Conservation (phyloP, 257 asterid species). For the Cordia subcordata region DNA sequence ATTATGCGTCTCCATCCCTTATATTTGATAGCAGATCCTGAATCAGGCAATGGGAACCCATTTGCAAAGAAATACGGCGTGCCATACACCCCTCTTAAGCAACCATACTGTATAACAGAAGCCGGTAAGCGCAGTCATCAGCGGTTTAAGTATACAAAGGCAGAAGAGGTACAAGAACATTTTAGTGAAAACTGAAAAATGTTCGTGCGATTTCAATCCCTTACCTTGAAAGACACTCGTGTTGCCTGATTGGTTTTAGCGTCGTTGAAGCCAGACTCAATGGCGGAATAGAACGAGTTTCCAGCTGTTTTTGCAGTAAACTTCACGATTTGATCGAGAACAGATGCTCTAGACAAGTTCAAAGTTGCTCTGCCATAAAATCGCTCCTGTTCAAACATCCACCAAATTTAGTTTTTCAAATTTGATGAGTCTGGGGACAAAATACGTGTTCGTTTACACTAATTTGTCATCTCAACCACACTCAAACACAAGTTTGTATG, state of each 20-base stretch:
- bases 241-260: constrained; percentile 53
- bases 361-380: constrained; percentile 50
- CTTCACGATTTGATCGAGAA: constrained; percentile 23
- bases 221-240: constrained; percentile 79
- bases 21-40: constrained; percentile 51
- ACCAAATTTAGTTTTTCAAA: constrained; percentile 6
- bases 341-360: constrained; percentile 46
- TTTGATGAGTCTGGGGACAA: too few relatives aligned
- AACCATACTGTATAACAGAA: constrained; percentile 54
- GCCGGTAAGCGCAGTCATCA: not conserved
- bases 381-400: constrained; percentile 40
- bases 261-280: constrained; percentile 54
- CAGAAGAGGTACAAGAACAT: not conserved
- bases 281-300: constrained; percentile 29
- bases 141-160: not conserved
- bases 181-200: not conserved
- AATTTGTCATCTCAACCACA: too few relatives aligned
- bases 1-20: constrained; percentile 51
- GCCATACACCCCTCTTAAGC: constrained; percentile 80
- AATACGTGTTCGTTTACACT: too few relatives aligned
- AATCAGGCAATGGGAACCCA: constrained; percentile 78
- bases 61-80: constrained; percentile 85
- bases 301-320: constrained; percentile 43
- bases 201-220: too few relatives aligned
- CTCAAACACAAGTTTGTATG: too few relatives aligned